A percentile compares a stretch with the other conserved stretches of the same genome.
Conservation (phyloP, 2,329 filamentous ascomycete genomes). For the Chaetothyriales sp. region DNA sequence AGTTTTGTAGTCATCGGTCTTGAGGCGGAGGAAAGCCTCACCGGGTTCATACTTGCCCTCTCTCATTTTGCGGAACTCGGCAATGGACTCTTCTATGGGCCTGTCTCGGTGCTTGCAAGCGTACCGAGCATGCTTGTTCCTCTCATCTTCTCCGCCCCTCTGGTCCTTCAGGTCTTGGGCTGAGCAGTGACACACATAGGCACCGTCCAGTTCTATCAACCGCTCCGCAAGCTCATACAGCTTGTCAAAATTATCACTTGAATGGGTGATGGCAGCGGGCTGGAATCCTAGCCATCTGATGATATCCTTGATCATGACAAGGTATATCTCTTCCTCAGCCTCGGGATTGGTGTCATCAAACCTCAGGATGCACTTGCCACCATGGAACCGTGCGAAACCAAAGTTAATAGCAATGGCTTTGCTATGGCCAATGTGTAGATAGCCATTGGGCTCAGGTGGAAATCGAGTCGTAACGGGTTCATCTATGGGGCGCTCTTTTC, state of each 20-base stretch:
- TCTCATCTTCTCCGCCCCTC: constrained; percentile 57
- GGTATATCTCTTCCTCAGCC: constrained; percentile 80
- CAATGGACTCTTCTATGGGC: constrained; percentile 57
- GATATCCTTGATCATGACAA: constrained; percentile 76
- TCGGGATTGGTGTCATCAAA: constrained; percentile 95
- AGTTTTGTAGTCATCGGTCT: constrained; percentile 65
- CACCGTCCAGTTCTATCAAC: constrained; percentile 53
- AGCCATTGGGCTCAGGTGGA: constrained; percentile 82
- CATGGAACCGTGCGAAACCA: constrained; percentile 74
- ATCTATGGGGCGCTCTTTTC: constrained; percentile 48
- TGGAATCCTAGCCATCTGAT: constrained; percentile 75
- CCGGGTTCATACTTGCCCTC: constrained; percentile 79
- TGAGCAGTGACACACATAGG: constrained; percentile 76
- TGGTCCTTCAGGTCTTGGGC: constrained; percentile 67
- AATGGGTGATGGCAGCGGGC: constrained; percentile 66
- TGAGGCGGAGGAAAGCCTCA: constrained; percentile 81
- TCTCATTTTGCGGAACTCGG: constrained; percentile 76
- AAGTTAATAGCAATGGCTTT: constrained; percentile 97
- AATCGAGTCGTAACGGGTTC: constrained; percentile 49
- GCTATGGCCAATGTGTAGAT: constrained; percentile 80
- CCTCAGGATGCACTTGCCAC: constrained; percentile 59
- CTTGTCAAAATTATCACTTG: constrained; percentile 76
- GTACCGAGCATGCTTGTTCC: constrained; percentile 51
- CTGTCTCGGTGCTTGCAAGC: constrained; percentile 68
- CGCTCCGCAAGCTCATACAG: constrained; percentile 82